These are phyloP conservation scores for Colletotrichum nymphaeae DNA, from an alignment of 2,329 filamentous ascomycete species.

Conservation along the genomic window DNA sequence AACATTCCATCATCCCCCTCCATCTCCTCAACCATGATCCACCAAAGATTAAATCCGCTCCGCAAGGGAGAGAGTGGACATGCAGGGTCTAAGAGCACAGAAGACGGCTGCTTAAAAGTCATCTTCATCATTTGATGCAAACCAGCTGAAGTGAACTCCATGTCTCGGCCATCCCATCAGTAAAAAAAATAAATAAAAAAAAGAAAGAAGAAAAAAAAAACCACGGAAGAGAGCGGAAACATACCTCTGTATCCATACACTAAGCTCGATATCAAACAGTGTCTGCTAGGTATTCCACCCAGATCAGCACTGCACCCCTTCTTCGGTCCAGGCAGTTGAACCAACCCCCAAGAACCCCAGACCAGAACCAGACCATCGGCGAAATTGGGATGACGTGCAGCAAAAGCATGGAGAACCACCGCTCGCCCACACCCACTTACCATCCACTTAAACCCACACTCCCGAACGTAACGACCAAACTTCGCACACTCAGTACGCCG, in stretches of 20 bases:
- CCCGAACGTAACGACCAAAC: too few species aligned
- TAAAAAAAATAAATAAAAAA: too few species aligned
- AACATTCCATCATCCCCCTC: neutral
- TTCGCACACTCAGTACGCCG: neutral
- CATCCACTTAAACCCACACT: neutral
- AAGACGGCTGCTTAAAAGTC: neutral
- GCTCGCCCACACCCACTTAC: neutral
- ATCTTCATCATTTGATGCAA: neutral
- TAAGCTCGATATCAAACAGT: neutral
- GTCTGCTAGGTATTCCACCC: neutral
- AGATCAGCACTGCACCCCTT: neutral
- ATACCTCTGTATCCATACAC: too few species aligned
- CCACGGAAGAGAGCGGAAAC: too few species aligned
- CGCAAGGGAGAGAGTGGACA: neutral
- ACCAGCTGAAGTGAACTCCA: neutral
- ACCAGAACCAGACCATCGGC: neutral
- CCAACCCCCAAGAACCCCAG: neutral
- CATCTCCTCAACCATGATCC: neutral
- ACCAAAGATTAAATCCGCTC: neutral
- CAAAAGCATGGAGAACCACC: neutral
- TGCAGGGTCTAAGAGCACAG: neutral
- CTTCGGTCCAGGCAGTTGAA: too few species aligned
- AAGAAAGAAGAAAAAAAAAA: too few species aligned
- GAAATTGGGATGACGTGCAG: conserved; percentile 32
- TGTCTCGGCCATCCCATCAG: neutral